Evolutionary conservation across 73 alveolate genomes (phyloP).

Genomic region (Blepharisma japonicum): DNA sequence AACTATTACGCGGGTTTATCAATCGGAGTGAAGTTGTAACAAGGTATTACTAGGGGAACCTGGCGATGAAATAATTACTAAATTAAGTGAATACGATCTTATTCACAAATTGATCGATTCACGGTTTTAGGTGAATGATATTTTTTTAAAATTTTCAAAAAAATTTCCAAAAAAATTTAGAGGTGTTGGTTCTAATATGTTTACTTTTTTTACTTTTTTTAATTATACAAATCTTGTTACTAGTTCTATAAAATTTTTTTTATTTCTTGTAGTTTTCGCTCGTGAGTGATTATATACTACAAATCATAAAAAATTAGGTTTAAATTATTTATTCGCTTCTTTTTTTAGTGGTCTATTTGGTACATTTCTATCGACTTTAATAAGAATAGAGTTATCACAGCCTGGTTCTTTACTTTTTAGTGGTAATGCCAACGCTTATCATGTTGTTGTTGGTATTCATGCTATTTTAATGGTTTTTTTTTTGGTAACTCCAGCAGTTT

Average conservation of each 20-base stretch:
- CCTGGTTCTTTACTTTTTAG: neutral
- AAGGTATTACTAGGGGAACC: conserved; percentile 56
- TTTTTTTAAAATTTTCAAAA: too few relatives aligned
- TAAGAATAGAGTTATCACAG: conserved; percentile 3
- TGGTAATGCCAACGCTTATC: neutral
- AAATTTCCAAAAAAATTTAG: too few relatives aligned
- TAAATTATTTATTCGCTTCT: neutral
- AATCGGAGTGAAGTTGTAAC: conserved; percentile 62
- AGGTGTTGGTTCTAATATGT: too few relatives aligned
- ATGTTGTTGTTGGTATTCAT: conserved; percentile 17
- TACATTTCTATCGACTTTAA: neutral
- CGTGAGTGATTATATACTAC: conserved; percentile 12
- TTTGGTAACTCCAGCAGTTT: conserved; percentile 16
- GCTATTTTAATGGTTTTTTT: conserved; percentile 23
- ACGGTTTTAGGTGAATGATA: too few relatives aligned
- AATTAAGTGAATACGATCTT: too few relatives aligned
- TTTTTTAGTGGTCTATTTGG: neutral
- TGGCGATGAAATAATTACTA: conserved; percentile 39
- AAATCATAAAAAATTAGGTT: conserved; percentile 15
- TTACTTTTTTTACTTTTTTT: too few relatives aligned
- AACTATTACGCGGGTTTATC: conserved; percentile 27
- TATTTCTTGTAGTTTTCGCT: neutral
- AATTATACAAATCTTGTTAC: too few relatives aligned
- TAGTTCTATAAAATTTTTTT: too few relatives aligned
- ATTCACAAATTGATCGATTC: too few relatives aligned